Evolutionary conservation across 805 yeast genomes (phyloP).

Genomic region (Saccharomycopsis fermentans): DNA sequence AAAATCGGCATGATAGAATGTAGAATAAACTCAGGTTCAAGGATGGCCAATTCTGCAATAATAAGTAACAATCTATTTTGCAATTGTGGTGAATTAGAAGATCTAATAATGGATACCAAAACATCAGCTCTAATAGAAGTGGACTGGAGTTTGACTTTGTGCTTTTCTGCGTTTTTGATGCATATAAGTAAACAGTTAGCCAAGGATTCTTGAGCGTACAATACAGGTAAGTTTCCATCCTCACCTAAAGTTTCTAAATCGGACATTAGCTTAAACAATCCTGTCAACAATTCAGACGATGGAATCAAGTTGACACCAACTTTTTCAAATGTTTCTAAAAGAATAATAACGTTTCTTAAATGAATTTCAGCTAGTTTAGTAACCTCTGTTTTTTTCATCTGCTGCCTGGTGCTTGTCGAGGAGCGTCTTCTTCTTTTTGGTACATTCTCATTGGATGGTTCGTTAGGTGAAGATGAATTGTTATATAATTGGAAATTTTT

Average conservation of each 20-base stretch:
- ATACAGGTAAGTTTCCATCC: conserved; percentile 85
- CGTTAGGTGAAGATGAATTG: conserved; percentile 27
- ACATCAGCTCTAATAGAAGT: conserved; percentile 77
- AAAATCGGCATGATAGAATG: conserved; percentile 99
- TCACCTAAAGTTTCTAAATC: conserved; percentile 78
- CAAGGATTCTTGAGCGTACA: conserved; percentile 83
- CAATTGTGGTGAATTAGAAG: conserved; percentile 86
- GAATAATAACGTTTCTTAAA: conserved; percentile 62
- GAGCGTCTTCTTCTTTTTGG: conserved; percentile 81
- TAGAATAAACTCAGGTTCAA: conserved; percentile 83
- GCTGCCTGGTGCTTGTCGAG: conserved; percentile 64
- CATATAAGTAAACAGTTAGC: conserved; percentile 76
- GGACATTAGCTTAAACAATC: conserved; percentile 52
- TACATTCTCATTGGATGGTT: conserved; percentile 26
- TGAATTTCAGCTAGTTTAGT: conserved; percentile 69
- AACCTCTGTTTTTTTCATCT: conserved; percentile 59
- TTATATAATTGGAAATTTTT: conserved; percentile 48
- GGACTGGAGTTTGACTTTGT: conserved; percentile 39
- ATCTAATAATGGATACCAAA: conserved; percentile 81
- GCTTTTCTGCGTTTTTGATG: conserved; percentile 43
- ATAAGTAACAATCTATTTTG: conserved; percentile 82
- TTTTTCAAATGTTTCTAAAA: conserved; percentile 70
- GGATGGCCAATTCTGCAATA: conserved; percentile 74
- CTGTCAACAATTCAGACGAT: conserved; percentile 37
- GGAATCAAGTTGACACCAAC: conserved; percentile 24